Percentiles rank a stretch among this genome's conserved stretches.
These are phyloP conservation scores for Pneumocystis murina DNA, from an alignment of 1,139 yeast genomes.

Conservation along the genomic window DNA sequence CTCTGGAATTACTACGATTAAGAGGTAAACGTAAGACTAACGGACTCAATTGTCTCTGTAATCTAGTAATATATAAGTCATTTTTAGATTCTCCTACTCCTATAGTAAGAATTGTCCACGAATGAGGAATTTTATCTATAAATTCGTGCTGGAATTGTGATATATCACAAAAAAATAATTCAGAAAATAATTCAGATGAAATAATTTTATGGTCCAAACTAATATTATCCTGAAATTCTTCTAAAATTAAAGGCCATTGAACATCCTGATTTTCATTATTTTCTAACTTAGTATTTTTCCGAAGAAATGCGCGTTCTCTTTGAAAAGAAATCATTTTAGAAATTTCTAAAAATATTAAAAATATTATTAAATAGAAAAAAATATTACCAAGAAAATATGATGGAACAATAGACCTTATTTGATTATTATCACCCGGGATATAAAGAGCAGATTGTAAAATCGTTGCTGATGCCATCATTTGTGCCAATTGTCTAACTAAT, in stretches of 20 bases:
- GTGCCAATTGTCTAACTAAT: neutral
- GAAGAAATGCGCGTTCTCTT: neutral
- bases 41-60: slow-evolving; percentile 27
- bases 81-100: slow-evolving; percentile 48
- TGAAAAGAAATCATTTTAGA: neutral
- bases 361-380: neutral
- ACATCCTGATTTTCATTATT: neutral
- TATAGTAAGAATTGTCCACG: slow-evolving; percentile 48
- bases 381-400: neutral
- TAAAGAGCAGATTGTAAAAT: neutral
- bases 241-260: neutral
- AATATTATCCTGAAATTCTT: neutral
- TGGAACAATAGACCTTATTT: neutral
- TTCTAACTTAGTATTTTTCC: neutral
- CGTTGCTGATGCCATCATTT: neutral
- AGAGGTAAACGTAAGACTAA: slow-evolving; percentile 47
- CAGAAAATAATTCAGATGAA: neutral
- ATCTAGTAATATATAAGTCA: slow-evolving; percentile 41
- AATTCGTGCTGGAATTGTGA: slow-evolving; percentile 16
- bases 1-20: slow-evolving; percentile 36
- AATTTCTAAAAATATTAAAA: neutral
- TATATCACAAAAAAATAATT: slow-evolving; percentile 13
- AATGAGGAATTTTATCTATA: slow-evolving; percentile 27
- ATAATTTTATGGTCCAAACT: neutral
- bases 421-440: neutral